Evolutionary conservation across 208 protist genomes (phyloP).

Genomic region (Trypanosoma congolense): DNA sequence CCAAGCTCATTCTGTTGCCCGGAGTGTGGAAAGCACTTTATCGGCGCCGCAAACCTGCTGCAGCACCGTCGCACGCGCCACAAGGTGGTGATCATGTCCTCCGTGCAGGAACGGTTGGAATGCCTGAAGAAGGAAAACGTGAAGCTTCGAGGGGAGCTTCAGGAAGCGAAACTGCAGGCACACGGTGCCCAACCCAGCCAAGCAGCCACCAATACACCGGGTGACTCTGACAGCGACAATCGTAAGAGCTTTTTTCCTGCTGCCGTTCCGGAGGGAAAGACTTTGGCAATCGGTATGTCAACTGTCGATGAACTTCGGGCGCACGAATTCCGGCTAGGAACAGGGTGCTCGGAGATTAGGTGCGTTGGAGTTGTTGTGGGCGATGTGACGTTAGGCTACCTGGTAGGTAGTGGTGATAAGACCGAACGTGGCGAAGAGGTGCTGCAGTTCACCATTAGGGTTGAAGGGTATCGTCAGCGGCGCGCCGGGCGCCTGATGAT

Average conservation of each 20-base stretch:
- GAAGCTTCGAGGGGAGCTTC: constrained; percentile 18
- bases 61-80: constrained; percentile 55
- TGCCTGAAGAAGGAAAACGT: constrained; percentile 25
- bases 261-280: constrained; percentile 10
- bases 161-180: constrained; percentile 3
- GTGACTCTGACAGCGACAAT: neutral
- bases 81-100: constrained; percentile 25
- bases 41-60: constrained; percentile 35
- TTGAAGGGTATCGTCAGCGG: constrained; percentile 48
- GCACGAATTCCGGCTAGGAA: constrained; percentile 17
- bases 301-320: constrained; percentile 3
- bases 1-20: constrained; percentile 29
- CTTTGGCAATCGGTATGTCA: constrained; percentile 3
- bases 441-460: constrained; percentile 55
- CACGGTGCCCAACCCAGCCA: neutral
- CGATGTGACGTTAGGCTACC: constrained; percentile 9
- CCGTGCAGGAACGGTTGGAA: constrained; percentile 21
- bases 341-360: constrained; percentile 12
- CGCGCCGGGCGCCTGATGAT: constrained; percentile 52
- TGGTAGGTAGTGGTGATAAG: constrained; percentile 1
- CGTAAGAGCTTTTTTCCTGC: neutral
- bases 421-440: constrained; percentile 16
- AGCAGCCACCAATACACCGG: neutral
- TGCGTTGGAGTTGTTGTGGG: constrained; percentile 17
- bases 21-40: constrained; percentile 66